Conservation (phyloP, 2,329 filamentous ascomycete species). For the Pleomassaria siparia region DNA sequence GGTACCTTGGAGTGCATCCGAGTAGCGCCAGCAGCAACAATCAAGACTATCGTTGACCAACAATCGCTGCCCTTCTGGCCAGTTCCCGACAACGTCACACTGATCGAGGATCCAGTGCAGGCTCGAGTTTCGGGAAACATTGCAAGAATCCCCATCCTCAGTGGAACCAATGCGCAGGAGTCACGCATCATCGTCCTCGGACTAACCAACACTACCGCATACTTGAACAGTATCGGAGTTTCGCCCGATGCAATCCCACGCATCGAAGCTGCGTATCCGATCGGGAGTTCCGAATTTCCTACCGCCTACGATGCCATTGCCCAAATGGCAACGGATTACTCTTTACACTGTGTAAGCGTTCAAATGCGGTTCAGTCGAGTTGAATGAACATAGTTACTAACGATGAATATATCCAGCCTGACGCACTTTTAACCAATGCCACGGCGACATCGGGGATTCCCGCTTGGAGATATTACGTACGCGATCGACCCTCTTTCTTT, state of each 20-base stretch:
- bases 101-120: conserved; percentile 15
- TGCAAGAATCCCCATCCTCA: conserved; percentile 26
- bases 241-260: conserved; percentile 2
- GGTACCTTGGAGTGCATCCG: conserved; percentile 23
- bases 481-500: not conserved
- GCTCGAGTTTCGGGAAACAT: conserved; percentile 21
- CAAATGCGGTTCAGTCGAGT: not conserved
- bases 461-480: not conserved
- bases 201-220: conserved; percentile 19
- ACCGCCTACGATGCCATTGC: not conserved
- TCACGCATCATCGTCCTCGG: conserved; percentile 24
- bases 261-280: conserved; percentile 23
- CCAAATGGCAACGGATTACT: conserved; percentile 11
- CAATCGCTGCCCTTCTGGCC: conserved; percentile 15
- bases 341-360: conserved; percentile 12
- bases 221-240: conserved; percentile 5
- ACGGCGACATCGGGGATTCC: not conserved
- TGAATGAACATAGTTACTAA: not conserved
- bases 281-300: conserved; percentile 11
- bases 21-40: conserved; percentile 16
- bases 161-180: conserved; percentile 31
- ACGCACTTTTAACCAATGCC: not conserved
- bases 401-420: not conserved
- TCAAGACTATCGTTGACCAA: conserved; percentile 19
- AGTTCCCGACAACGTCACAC: conserved; percentile 25